A percentile compares a stretch with the other conserved stretches of the same genome.
phyloP scores from a whole-genome alignment of 768 basidiomycete genomes.

The Hypholoma fasciculare region DNA sequence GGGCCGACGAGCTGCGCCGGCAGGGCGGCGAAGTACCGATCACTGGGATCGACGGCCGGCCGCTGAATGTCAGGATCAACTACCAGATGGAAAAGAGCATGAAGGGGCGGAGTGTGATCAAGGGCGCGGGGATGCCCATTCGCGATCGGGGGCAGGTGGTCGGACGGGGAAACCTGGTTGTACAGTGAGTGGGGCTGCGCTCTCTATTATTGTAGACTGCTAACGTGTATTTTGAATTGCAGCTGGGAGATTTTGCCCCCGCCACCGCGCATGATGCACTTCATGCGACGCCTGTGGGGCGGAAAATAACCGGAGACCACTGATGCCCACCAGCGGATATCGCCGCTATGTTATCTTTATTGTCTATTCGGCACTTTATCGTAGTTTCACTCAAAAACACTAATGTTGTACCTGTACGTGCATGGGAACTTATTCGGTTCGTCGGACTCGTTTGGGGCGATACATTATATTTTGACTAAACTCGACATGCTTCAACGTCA shows the following conservation, averaged over 20 bases:
- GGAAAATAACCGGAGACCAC: constrained; percentile 7
- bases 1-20: constrained; percentile 48
- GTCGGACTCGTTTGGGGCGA: not conserved
- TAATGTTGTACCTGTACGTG: not conserved
- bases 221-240: not conserved
- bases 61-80: constrained; percentile 51
- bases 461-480: not conserved
- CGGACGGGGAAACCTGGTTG: constrained; percentile 62
- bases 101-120: constrained; percentile 49
- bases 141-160: constrained; percentile 49
- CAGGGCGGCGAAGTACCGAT: constrained; percentile 52
- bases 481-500: too few species aligned
- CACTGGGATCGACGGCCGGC: constrained; percentile 58
- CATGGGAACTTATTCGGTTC: not conserved
- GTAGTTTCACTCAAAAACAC: not conserved
- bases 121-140: constrained; percentile 72
- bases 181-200: constrained; percentile 45
- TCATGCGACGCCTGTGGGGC: constrained; percentile 29
- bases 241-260: constrained; percentile 43
- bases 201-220: not conserved
- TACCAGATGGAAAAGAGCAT: constrained; percentile 50
- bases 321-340: not conserved
- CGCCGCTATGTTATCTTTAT: constrained; percentile 13
- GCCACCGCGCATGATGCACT: constrained; percentile 27
- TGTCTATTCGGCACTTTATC: constrained; percentile 9